These are phyloP conservation scores for Nicotiana benthamiana DNA, from an alignment of 257 asterid genomes.

Conservation along the genomic window DNA sequence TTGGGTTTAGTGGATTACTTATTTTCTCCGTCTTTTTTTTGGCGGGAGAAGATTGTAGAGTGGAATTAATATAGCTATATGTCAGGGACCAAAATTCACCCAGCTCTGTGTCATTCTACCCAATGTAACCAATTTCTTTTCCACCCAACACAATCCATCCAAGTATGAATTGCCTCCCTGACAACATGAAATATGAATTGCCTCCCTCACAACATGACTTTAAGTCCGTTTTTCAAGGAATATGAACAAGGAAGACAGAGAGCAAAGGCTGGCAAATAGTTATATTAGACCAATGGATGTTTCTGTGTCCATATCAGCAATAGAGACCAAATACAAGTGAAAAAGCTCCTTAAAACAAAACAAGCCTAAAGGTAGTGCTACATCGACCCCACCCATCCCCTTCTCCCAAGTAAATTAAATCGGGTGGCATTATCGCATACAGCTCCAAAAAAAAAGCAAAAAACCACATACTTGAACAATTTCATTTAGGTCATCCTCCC, in stretches of 20 bases:
- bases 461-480: slow-evolving; percentile 37
- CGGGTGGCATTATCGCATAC: background rate
- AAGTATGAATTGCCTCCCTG: background rate
- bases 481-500: slow-evolving; percentile 90
- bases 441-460: background rate
- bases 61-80: too few species aligned
- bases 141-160: background rate
- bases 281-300: background rate
- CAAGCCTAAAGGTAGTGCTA: background rate
- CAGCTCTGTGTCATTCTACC: background rate
- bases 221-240: background rate
- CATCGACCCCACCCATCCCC: background rate
- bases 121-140: background rate
- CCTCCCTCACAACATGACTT: background rate
- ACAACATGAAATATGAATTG: background rate
- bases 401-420: background rate
- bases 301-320: background rate
- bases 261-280: background rate
- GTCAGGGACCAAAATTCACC: background rate
- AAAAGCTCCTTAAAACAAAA: background rate
- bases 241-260: background rate
- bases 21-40: too few species aligned
- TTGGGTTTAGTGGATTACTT: too few species aligned
- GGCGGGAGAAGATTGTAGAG: too few species aligned
- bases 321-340: background rate